Conservation (phyloP, 2,329 filamentous ascomycete species). For the Phaeosphaeria sp. region DNA sequence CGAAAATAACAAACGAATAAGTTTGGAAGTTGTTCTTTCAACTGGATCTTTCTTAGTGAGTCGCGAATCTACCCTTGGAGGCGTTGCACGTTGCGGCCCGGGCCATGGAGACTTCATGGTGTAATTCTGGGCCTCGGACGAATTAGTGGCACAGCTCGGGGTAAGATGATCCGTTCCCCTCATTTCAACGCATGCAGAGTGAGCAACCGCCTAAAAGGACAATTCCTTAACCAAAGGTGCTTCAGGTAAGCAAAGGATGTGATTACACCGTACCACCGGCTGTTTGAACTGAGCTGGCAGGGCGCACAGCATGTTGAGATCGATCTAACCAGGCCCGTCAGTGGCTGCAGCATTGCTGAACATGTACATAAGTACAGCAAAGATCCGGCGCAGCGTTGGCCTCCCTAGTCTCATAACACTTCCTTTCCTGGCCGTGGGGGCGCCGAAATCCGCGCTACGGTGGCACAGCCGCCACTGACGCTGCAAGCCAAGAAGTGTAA, state of each 20-base stretch:
- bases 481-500: neutral
- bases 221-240: neutral
- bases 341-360: neutral
- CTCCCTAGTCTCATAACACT: neutral
- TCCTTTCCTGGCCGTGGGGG: neutral
- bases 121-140: conserved; percentile 21
- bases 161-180: conserved; percentile 18
- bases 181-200: neutral
- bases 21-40: too few species aligned
- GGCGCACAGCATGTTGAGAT: neutral
- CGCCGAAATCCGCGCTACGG: neutral
- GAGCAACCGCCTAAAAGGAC: neutral
- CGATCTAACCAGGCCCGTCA: neutral
- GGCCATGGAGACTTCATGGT: conserved; percentile 1
- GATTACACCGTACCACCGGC: neutral
- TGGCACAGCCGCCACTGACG: neutral
- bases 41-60: too few species aligned
- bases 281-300: conserved; percentile 1
- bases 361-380: neutral
- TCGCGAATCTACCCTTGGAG: neutral
- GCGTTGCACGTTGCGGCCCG: conserved; percentile 26
- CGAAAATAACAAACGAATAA: too few species aligned
- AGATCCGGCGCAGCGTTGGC: neutral
- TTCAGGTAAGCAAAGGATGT: neutral
- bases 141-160: conserved; percentile 21